phyloP scores from a whole-genome alignment of 768 basidiomycete species.

The Tylopilus felleus region DNA sequence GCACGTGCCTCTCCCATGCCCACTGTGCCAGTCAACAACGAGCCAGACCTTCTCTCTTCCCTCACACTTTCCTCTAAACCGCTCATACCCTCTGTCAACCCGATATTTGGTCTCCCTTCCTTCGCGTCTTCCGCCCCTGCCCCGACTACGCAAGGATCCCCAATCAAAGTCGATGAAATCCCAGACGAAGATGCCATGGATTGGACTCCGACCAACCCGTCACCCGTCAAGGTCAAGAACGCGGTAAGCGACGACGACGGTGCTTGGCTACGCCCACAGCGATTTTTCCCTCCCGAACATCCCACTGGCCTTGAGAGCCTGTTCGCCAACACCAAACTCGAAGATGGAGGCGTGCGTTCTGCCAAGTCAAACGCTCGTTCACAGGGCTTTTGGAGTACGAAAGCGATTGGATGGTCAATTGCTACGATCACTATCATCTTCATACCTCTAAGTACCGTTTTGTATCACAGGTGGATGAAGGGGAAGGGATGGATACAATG shows the following conservation, averaged over 20 bases:
- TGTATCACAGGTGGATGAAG: slow-evolving; percentile 22
- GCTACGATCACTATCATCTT: slow-evolving; percentile 11
- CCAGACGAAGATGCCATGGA: slow-evolving; percentile 52
- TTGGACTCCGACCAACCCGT: slow-evolving; percentile 58
- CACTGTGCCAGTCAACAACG: slow-evolving; percentile 25
- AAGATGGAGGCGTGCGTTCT: slow-evolving; percentile 34
- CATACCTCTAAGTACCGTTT: slow-evolving; percentile 19
- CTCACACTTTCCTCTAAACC: slow-evolving; percentile 67
- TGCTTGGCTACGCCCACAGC: slow-evolving; percentile 62
- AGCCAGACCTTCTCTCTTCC: slow-evolving; percentile 60
- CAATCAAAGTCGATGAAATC: slow-evolving; percentile 27
- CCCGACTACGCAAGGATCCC: slow-evolving; percentile 24
- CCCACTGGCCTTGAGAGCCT: slow-evolving; percentile 74
- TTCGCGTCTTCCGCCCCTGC: slow-evolving; percentile 33
- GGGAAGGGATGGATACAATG: slow-evolving; percentile 20
- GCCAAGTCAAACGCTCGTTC: neutral
- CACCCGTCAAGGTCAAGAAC: slow-evolving; percentile 23
- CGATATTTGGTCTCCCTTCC: slow-evolving; percentile 72
- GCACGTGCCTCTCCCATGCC: slow-evolving; percentile 29
- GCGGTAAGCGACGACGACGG: slow-evolving; percentile 33
- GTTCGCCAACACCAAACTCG: slow-evolving; percentile 59
- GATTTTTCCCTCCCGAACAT: slow-evolving; percentile 74
- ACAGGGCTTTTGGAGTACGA: neutral
- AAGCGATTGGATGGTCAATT: slow-evolving; percentile 11
- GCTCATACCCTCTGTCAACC: slow-evolving; percentile 43